Evolutionary conservation across 148 eudicot species (phyloP), one percentile per base, ranked within the genome.

Genomic region (Persicaria maculosa): DNA sequence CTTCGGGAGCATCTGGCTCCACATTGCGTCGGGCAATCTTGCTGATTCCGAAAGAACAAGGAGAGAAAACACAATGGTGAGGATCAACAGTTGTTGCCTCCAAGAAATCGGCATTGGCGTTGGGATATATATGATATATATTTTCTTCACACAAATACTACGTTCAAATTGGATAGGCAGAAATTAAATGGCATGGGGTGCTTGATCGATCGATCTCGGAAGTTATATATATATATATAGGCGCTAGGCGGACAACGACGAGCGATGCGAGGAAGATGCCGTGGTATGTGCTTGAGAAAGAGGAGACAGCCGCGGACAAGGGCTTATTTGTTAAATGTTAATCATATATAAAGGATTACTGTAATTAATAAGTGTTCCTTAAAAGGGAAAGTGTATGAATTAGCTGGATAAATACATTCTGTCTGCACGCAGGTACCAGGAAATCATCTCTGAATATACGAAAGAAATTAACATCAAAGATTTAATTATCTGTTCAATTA

Each of bases 1-100:
- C 43, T 65, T 65, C 9, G 70, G 70, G 43, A 65, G 70, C 70
- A 65, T 65, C 43, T 65, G 70, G n/a, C 46, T 43, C 70, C 70
- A 65, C 15, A 65, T 10, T 15, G 45, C 47, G 19, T 14, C 70
- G 1, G 70, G 70, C 47, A 40, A 65, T 65, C 70, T 65, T 65
- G 70, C 47, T 36, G 70, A 65, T 36, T 65, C 46, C 5, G 70
- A 36, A 7, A 6, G 17, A 7, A 65, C 2, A 17, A 65, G 43
- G 70, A 65, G 9, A 36, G 47, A 40, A 14, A 43, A 31, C 70
- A 65, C 45, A 65, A 65, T 46, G 46, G 46, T 65, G 19, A 65
- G 43, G 17, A 65, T 65, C 46, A 65, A 43, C 4, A 40, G 5
- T 40, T 40, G 70, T 0, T 5, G n/a, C 47, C 46, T 65, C 70